Base-by-base conservation (phyloP, 2,329 filamentous ascomycete genomes). In the Xenoacremonium recifei region DNA sequence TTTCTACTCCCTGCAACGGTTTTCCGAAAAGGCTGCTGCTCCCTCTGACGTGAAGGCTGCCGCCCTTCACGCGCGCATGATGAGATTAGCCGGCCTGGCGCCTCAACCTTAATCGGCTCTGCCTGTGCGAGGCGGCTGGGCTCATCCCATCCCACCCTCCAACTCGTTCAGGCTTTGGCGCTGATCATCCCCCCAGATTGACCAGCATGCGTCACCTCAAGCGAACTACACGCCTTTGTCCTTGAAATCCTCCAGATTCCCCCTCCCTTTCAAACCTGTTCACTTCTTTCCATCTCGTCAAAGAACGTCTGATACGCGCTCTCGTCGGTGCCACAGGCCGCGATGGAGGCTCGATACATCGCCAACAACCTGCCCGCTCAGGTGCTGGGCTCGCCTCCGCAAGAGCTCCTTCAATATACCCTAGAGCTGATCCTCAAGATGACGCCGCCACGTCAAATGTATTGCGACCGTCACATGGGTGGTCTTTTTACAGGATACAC, bases 401-500 rank as follows among this genome's bases (percentile, higher is more conserved):
- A 47, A 3, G 46, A 51, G 17, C 55, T 67, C 15, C 57, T 71
- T 31, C 50, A 44, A 15, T 55, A 58, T 16, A 60, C 66, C 2
- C 56, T 72, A 16, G 61, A 68, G 21, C 58, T 65, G 17, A 60
- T 71, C 29, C 47, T 72, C 35, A 48, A 53, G 37, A 57, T 53
- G 34, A 62, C 60, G 15, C 68, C 68, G 3, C 70, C 69, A 0
- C 60, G 59, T 16, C 47, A 58, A 12, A 45, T 53, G 3, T 71
- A 72, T 40, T 44, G 57, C 6, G 54, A 54, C 11, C 55, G 57
- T 10, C 48, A 61, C 12, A 58, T 72, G 11, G 64, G 68, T n/a
- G 78, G 78, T 1, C 55, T 82, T 11, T 77, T 73, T 51, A 64
- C 61, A 3, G 79, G 77, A 1, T 77, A 76, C 13, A 80, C 76